phyloP scores from a whole-genome alignment of 1,139 yeast genomes.

The Pichia sp. region DNA sequence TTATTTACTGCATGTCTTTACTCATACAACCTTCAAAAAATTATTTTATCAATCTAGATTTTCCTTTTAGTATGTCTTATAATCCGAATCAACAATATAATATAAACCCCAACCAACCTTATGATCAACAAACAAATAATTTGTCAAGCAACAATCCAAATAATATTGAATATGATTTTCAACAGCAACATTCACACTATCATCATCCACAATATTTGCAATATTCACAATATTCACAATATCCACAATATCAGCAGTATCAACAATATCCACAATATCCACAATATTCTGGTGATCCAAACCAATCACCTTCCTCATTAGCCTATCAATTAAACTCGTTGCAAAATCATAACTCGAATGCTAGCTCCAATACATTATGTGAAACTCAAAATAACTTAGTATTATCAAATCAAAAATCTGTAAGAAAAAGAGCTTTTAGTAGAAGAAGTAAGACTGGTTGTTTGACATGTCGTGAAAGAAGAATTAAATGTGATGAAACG shows the following conservation, averaged over 20 bases:
- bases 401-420: background rate
- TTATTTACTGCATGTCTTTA: too few relatives aligned
- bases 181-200: background rate
- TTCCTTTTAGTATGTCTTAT: too few relatives aligned
- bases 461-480: slow-evolving; percentile 62
- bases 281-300: too few relatives aligned
- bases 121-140: background rate
- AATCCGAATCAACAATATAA: too few relatives aligned
- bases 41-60: too few relatives aligned
- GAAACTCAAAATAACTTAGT: background rate
- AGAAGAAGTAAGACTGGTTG: slow-evolving; percentile 71
- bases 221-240: background rate
- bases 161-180: background rate
- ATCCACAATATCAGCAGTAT: background rate
- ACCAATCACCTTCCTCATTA: too few relatives aligned
- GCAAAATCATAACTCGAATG: too few relatives aligned
- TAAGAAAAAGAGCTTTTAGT: slow-evolving; percentile 24
- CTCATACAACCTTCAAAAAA: too few relatives aligned
- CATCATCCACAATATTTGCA: background rate
- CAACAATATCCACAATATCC: background rate
- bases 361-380: too few relatives aligned
- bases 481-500: slow-evolving; percentile 71
- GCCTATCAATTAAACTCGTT: too few relatives aligned
- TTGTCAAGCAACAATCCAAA: too few relatives aligned
- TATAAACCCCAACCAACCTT: background rate